These are phyloP conservation scores for Annulohypoxylon truncatum DNA, from an alignment of 2,329 filamentous ascomycete species.

Conservation along the genomic window DNA sequence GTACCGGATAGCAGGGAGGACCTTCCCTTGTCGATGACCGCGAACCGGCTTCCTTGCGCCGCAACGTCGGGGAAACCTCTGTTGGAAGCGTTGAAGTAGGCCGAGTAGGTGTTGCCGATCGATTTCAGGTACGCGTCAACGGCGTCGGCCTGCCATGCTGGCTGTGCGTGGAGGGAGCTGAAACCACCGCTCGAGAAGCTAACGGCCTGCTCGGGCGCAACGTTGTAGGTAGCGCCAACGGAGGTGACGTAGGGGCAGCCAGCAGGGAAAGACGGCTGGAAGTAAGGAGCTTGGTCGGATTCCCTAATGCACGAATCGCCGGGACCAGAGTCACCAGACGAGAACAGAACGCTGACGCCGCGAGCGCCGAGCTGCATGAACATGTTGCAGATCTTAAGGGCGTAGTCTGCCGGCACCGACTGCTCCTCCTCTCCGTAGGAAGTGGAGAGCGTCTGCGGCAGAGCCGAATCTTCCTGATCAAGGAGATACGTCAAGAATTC, in stretches of 20 bases:
- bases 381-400: conserved; percentile 69
- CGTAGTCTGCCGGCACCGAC: conserved; percentile 69
- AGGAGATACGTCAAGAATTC: conserved; percentile 71
- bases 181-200: conserved; percentile 55
- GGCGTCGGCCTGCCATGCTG: conserved; percentile 50
- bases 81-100: conserved; percentile 53
- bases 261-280: conserved; percentile 55
- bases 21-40: conserved; percentile 48
- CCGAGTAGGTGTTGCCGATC: conserved; percentile 53
- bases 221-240: conserved; percentile 64
- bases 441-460: conserved; percentile 71
- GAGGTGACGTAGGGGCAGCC: conserved; percentile 66
- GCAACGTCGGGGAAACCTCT: conserved; percentile 56
- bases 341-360: conserved; percentile 71
- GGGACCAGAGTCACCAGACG: conserved; percentile 69
- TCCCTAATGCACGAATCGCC: conserved; percentile 72
- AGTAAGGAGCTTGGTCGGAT: conserved; percentile 54
- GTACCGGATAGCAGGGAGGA: conserved; percentile 47
- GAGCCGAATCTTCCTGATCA: conserved; percentile 57
- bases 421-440: conserved; percentile 76
- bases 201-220: conserved; percentile 52
- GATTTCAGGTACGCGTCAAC: conserved; percentile 52
- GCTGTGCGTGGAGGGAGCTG: conserved; percentile 53
- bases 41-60: conserved; percentile 64
- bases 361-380: conserved; percentile 73